These are phyloP conservation scores for Pseudoscleropodium purum DNA, from an alignment of 225 moss, liverwort and hornwort species.

Conservation along the genomic window DNA sequence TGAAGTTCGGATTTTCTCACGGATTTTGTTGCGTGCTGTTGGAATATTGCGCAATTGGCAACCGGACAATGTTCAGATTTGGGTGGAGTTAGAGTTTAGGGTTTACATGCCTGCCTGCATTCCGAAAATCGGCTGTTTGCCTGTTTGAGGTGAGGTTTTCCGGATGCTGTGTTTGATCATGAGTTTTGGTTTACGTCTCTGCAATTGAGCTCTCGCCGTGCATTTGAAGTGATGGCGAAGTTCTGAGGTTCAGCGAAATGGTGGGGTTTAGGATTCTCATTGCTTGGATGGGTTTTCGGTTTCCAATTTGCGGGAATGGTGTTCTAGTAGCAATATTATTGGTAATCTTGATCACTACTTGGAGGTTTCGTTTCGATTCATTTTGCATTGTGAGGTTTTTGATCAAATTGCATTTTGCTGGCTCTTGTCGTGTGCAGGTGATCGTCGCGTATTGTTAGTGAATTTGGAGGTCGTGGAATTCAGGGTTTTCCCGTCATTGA, in stretches of 20 bases:
- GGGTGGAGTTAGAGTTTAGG: slow-evolving; percentile 5
- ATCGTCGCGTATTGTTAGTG: not conserved
- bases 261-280: not conserved
- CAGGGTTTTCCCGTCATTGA: not conserved
- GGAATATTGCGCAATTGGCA: not conserved
- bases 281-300: not conserved
- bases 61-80: not conserved
- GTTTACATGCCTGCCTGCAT: not conserved
- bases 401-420: not conserved
- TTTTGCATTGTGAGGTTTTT: not conserved
- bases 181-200: not conserved
- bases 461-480: not conserved
- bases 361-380: not conserved
- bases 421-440: not conserved
- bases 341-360: not conserved
- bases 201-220: not conserved
- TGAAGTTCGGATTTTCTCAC: not conserved
- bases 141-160: not conserved
- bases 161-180: not conserved
- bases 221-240: not conserved
- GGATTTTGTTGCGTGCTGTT: not conserved
- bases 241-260: not conserved
- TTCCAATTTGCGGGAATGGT: not conserved
- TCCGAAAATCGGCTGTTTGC: not conserved
- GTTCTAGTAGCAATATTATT: not conserved